phyloP scores from a whole-genome alignment of 306 rosid genomes.

The Carpinus viminea region DNA sequence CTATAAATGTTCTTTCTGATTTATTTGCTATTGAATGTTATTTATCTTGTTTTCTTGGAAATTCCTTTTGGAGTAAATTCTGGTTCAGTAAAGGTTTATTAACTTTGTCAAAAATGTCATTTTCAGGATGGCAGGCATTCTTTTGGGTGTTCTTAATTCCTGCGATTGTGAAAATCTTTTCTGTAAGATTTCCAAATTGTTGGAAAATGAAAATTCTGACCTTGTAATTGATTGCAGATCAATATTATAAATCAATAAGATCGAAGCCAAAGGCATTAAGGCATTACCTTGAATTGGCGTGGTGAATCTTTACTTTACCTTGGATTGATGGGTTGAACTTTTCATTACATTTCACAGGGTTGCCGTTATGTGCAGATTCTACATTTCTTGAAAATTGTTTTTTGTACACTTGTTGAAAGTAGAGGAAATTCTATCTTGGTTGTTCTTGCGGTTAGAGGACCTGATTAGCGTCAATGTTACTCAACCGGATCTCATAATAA shows the following conservation, averaged over 20 bases:
- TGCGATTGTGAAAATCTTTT: constrained; percentile 48
- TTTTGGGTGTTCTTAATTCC: constrained; percentile 90
- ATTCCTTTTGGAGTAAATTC: background rate
- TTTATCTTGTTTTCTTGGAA: constrained; percentile 22
- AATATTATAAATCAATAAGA: too few relatives aligned
- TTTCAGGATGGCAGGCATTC: constrained; percentile 80
- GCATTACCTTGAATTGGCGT: too few relatives aligned
- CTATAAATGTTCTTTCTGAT: constrained; percentile 53
- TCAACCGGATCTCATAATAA: background rate
- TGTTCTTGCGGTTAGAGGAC: background rate
- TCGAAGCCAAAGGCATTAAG: too few relatives aligned
- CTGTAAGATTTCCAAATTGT: background rate
- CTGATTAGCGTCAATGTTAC: background rate
- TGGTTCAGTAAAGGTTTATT: background rate
- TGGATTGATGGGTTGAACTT: too few relatives aligned
- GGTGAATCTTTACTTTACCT: too few relatives aligned
- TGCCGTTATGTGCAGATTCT: constrained; percentile 6
- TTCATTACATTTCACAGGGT: too few relatives aligned
- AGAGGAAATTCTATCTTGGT: background rate
- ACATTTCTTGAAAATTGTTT: background rate
- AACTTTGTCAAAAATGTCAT: background rate
- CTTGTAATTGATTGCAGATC: constrained; percentile 44
- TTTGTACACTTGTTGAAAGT: background rate
- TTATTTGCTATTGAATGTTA: constrained; percentile 70
- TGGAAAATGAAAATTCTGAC: constrained; percentile 25